Evolutionary conservation across 768 basidiomycete species (phyloP), one percentile per base, ranked within the genome.

Genomic region (Hebeloma cylindrosporum): DNA sequence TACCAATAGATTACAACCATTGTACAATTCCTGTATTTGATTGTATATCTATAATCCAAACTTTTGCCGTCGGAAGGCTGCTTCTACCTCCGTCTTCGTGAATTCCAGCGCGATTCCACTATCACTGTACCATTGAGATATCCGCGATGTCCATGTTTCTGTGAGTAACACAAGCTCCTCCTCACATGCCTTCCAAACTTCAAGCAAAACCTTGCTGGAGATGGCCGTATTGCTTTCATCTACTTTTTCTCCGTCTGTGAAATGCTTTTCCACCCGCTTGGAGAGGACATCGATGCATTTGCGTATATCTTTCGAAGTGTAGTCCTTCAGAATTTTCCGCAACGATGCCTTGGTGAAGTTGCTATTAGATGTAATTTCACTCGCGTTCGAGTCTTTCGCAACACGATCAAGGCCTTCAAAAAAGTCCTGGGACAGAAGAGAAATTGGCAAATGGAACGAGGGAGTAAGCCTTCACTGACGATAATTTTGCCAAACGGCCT

Each of bases 221-320:
- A 76, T 66, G 46, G 80, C 78, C 26, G 73, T 74, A 23, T 70
- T 68, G 49, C 69, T 70, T 43, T 82, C 80, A 47, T 84, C 80
- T 3, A 69, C 73, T 52, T 80, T 85, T 50, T 85, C 86, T 1
- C 80, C 80, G 56, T 93, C 90, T 5, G 85, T 85, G 58, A 96
- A 97, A 60, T 98, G 95, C 65, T 98, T 98, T 66, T 95, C 91
- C 21, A 98, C 90, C 7, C 95, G 82, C 60, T 90, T 90, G 66
- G 84, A 85, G 27, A 98, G 73, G 6, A 79, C 78, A 43, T 97
- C 95, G 40, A 95, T 71, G 48, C 88, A 76, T 62, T 95, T 95
- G 27, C 89, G 84, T 9, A 98, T 69, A 62, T 98, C 95, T 65
- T 96, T 98, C 28, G 80, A 68, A 50, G 78, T 85, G 62, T 82